A percentile compares a stretch with the other conserved stretches of the same genome.
Evolutionary conservation across 1,284 basidiomycete species (phyloP).

Genomic region (Ceratobasidium sp.): DNA sequence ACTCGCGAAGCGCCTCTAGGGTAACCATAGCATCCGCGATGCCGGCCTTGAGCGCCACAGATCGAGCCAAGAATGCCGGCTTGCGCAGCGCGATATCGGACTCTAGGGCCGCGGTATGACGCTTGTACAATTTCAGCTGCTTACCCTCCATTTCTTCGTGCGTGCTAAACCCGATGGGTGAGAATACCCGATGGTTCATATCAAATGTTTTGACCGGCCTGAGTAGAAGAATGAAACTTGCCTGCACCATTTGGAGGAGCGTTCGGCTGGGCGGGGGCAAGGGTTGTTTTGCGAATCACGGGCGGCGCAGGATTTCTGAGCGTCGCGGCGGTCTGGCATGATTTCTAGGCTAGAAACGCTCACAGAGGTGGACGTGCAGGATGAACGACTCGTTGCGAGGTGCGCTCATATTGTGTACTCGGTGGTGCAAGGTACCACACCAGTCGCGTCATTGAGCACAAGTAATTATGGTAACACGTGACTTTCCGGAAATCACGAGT

Average conservation of each 20-base stretch:
- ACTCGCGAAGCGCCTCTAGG: slow-evolving; percentile 29
- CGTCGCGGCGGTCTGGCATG: background rate
- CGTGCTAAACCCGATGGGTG: slow-evolving; percentile 5
- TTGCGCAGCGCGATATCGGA: slow-evolving; percentile 37
- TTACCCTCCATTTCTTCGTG: slow-evolving; percentile 44
- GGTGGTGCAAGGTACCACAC: slow-evolving; percentile 30
- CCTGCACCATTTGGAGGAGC: slow-evolving; percentile 42
- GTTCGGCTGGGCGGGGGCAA: slow-evolving; percentile 34
- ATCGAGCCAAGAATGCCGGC: slow-evolving; percentile 15
- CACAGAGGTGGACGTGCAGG: background rate
- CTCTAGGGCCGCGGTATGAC: slow-evolving; percentile 29
- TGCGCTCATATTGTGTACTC: slow-evolving; percentile 26
- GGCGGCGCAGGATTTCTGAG: slow-evolving; percentile 12
- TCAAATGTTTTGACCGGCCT: too few species aligned
- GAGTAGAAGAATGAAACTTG: background rate
- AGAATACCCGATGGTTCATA: background rate
- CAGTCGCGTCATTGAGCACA: slow-evolving; percentile 32
- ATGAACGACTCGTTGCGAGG: too few species aligned
- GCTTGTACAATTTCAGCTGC: slow-evolving; percentile 42
- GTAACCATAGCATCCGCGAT: slow-evolving; percentile 5
- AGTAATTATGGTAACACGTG: slow-evolving; percentile 21
- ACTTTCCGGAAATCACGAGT: slow-evolving; percentile 1
- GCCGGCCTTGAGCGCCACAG: slow-evolving; percentile 19
- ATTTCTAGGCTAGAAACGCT: background rate
- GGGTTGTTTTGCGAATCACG: slow-evolving; percentile 16